phyloP scores from a whole-genome alignment of 2,329 filamentous ascomycete genomes.

The Talaromyces sp. region DNA sequence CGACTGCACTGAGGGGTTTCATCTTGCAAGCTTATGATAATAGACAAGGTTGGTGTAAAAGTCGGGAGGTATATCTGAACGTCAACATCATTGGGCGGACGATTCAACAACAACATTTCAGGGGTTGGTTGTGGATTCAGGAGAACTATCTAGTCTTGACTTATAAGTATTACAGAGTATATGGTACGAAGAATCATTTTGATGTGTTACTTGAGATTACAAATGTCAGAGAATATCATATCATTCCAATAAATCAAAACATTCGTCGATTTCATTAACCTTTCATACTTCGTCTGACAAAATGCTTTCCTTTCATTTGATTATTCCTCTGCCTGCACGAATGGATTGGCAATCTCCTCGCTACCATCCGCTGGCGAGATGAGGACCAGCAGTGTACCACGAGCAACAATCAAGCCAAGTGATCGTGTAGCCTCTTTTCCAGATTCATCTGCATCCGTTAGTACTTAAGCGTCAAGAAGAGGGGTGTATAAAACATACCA shows the following conservation, averaged over 20 bases:
- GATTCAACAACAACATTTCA: not conserved
- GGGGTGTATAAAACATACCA: slow-evolving; percentile 55
- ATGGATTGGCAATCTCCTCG: slow-evolving; percentile 94
- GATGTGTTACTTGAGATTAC: slow-evolving; percentile 8
- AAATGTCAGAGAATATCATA: slow-evolving; percentile 12
- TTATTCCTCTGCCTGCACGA: slow-evolving; percentile 69
- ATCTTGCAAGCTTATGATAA: not conserved
- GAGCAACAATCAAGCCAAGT: slow-evolving; percentile 82
- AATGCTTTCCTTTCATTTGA: not conserved
- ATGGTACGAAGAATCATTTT: slow-evolving; percentile 6
- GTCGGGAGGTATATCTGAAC: not conserved
- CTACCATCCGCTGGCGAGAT: slow-evolving; percentile 92
- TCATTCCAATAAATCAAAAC: slow-evolving; percentile 7
- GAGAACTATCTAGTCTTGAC: slow-evolving; percentile 9
- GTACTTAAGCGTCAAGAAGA: slow-evolving; percentile 19
- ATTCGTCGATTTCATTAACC: slow-evolving; percentile 9
- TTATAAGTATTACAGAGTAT: slow-evolving; percentile 14
- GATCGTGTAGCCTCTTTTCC: slow-evolving; percentile 80
- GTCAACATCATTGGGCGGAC: not conserved
- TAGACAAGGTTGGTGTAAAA: slow-evolving; percentile 7
- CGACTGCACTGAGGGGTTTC: slow-evolving; percentile 33
- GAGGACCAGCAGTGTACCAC: slow-evolving; percentile 87
- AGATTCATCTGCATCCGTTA: slow-evolving; percentile 70
- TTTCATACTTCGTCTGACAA: not conserved
- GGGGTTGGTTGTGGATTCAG: not conserved